Base-by-base conservation (phyloP, 1,139 yeast genomes). In the Waltiozyma sp. region DNA sequence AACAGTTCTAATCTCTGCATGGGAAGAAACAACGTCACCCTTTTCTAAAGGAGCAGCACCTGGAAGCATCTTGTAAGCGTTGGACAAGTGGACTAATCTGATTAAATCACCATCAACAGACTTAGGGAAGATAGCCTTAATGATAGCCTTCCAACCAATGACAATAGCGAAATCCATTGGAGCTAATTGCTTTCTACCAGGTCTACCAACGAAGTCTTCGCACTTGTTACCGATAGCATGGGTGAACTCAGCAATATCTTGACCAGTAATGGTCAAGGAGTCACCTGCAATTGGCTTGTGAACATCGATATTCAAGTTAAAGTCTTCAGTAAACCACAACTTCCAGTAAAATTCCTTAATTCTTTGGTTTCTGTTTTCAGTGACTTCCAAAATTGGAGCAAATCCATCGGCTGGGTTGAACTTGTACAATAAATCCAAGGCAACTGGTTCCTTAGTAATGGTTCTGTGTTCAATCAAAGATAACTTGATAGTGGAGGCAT, bases 131-230 rank as follows among this genome's bases (percentile, higher is more conserved):
- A 91, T 86, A 21, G 97, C 91, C 70, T 84, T 87, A 70, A 91
- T 89, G 60, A 93, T 89, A 42, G 96, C 95, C 69, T 83, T 84
- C 99, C 99, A 91, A 41, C 98, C 98, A 58, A 89, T 77, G 47
- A 93, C 97, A 65, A 91, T 91, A 43, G 98, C 97, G 61, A 89
- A 93, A 71, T 91, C 99, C 97, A 91, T 91, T 59, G 99, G 99
- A 43, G 98, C 98, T 57, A 79, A 73, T 47, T 88, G 80, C 41
- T 73, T 74, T 66, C 85, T 83, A 54, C 94, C 95, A 43, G 86
- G 77, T 70, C 95, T 80, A 49, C 81, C 75, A 50, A 89, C 96
- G 57, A 88, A 91, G 46, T 95, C 96, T 67, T 89, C 97, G 65
- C 96, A 88, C 55, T 84, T 84, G 76, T 91, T 91, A 58, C 96